These are phyloP conservation scores for Plasmodium inui DNA, from an alignment of 169 alveolate genomes.

Conservation along the genomic window DNA sequence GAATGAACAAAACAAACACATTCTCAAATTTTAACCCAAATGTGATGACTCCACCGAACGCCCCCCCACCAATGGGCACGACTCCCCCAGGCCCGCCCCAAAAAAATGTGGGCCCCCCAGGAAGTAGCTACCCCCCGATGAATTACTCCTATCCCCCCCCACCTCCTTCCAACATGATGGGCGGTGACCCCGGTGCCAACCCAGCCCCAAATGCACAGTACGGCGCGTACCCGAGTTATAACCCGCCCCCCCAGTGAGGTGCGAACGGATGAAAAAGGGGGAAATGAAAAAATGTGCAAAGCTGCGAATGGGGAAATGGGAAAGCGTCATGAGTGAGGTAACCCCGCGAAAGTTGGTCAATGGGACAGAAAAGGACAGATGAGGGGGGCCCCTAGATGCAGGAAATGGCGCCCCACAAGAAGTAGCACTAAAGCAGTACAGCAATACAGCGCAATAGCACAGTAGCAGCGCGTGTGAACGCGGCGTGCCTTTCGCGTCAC, in stretches of 20 bases:
- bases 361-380: not conserved
- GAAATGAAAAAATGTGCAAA: not conserved
- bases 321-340: not conserved
- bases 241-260: conserved; percentile 22
- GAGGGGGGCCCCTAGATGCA: not conserved
- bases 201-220: conserved; percentile 13
- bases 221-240: conserved; percentile 43
- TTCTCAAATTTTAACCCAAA: conserved; percentile 36
- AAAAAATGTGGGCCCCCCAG: not conserved
- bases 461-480: not conserved
- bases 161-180: conserved; percentile 24
- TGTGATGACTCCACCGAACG: conserved; percentile 21
- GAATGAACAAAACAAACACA: conserved; percentile 16
- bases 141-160: conserved; percentile 7
- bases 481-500: not conserved
- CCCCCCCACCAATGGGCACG: conserved; percentile 4
- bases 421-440: not conserved
- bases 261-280: not conserved
- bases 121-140: conserved; percentile 11
- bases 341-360: not conserved
- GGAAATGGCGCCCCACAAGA: not conserved
- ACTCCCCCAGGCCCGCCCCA: not conserved
- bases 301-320: not conserved
- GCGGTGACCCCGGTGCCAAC: conserved; percentile 20
- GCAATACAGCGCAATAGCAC: too few relatives aligned